Evolutionary conservation across 768 basidiomycete species (phyloP), one percentile per base, ranked within the genome.

Genomic region (Amanita pseudoporphyria): DNA sequence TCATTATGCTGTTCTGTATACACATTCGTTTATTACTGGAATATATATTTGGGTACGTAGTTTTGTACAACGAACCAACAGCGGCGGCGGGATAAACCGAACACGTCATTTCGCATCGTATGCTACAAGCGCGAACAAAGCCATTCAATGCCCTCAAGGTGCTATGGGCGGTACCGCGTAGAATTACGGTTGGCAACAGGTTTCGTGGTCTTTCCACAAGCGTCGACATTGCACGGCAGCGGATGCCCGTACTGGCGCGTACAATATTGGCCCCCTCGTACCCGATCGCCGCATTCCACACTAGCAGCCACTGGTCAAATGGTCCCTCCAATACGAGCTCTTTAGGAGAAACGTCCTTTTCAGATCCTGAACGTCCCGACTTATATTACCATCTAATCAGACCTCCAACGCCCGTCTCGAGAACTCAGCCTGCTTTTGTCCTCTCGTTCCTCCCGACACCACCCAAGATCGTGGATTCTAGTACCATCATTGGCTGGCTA

Each of bases 351-450:
- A 52, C 51, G 24, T 49, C 54, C 7, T 65, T 65, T 45, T 36
- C 73, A 6, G 85, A 87, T 60, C 77, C 83, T 1, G 67, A 71
- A 45, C 74, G 84, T 10, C 73, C 80, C 14, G 82, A 79, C 60
- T 62, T 89, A 2, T 87, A 77, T 58, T 88, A 87, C 65, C 85
- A 88, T 60, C 66, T 79, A 35, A 60, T 81, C 18, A 58, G 72
- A 1, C 68, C 79, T 0, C 79, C 81, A 5, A 73, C 68, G 28
- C 71, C 76, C 1, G 38, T 76, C 5, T 77, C 77, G 5, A 53
- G 62, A 1, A 58, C 64, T 0, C 54, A 61, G 2, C 76, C 79
- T 6, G 74, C 73, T 3, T 87, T 78, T 57, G 84, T 83, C 0
- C 57, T 89, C 1, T 85, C 84, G 1, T 86, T 87, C 51, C 67